Conservation (phyloP, 2,329 filamentous ascomycete species). For the Westerdykella sp. region DNA sequence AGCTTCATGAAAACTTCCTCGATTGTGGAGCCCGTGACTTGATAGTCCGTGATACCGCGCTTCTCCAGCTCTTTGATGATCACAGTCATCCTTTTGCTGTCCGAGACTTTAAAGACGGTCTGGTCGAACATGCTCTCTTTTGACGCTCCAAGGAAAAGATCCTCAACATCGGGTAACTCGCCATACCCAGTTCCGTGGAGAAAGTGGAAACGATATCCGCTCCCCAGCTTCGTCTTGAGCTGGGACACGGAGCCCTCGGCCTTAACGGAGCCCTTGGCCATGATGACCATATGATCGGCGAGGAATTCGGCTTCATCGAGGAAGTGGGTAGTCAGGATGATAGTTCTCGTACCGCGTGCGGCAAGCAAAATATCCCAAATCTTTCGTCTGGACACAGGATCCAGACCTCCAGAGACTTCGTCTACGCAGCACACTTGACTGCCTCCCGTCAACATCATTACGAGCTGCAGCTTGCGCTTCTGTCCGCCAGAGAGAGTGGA, state of each 20-base stretch:
- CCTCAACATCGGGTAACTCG: slow-evolving; percentile 9
- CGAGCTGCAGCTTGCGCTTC: slow-evolving; percentile 80
- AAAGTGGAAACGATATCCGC: slow-evolving; percentile 63
- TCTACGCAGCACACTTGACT: slow-evolving; percentile 81
- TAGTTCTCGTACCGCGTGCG: slow-evolving; percentile 72
- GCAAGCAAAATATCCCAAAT: slow-evolving; percentile 87
- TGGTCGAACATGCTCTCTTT: slow-evolving; percentile 49
- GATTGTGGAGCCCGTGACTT: slow-evolving; percentile 77
- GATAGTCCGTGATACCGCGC: slow-evolving; percentile 62
- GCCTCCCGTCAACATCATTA: slow-evolving; percentile 86
- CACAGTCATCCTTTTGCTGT: slow-evolving; percentile 60
- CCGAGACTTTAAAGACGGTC: slow-evolving; percentile 63
- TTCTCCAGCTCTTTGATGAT: slow-evolving; percentile 64
- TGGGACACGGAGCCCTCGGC: slow-evolving; percentile 75
- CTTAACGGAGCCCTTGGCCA: slow-evolving; percentile 73
- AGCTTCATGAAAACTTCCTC: slow-evolving; percentile 83
- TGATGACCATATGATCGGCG: slow-evolving; percentile 75
- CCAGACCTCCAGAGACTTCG: slow-evolving; percentile 78
- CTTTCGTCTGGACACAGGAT: slow-evolving; percentile 74
- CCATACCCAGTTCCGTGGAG: slow-evolving; percentile 31
- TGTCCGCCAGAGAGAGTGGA: slow-evolving; percentile 80
- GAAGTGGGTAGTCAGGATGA: slow-evolving; percentile 84
- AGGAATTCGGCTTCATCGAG: slow-evolving; percentile 83
- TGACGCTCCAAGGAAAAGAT: slow-evolving; percentile 8
- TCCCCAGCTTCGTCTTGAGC: slow-evolving; percentile 70